Evolutionary conservation across 768 basidiomycete genomes (phyloP), one percentile per base, ranked within the genome.

Genomic region (Cyclocybe aegerita): DNA sequence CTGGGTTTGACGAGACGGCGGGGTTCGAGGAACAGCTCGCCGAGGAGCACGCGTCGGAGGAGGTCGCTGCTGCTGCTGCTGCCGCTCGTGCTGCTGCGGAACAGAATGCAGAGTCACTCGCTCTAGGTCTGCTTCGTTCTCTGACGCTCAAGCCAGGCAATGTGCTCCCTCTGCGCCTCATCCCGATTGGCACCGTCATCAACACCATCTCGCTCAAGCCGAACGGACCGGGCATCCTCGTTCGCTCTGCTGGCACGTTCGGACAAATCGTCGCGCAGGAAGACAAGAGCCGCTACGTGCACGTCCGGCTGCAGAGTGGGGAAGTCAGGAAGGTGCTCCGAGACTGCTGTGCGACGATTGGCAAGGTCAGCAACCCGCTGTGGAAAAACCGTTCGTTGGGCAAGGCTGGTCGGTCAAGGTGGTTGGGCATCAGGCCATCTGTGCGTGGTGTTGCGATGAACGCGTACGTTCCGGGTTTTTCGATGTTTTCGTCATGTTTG

Each of bases 371-470:
- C 72, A 99, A 99, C 65, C 79, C 85, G 35, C 74, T 95, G 48
- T 93, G 93, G 85, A 91, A 93, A 68, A 83, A 87, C 53, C 75
- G 85, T 10, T 83, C 74, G 39, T 70, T 98, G 32, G 97, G 94
- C 10, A 99, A 98, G 69, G 97, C 97, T 6, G 97, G 97, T 30
- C 73, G 96, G 57, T 75, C 76, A 37, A 77, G 95, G 34, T 95
- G 93, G 92, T 70, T 98, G 14, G 95, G 95, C 12, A 72, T 83
- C 63, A 70, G 91, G 57, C 94, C 94, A 0, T 79, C 79, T 31
- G 93, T 96, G 40, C 86, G 94, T 68, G 94, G 94, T 85, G 86
- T 97, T 57, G 94, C 94, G 38, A 96, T 96, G 94, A 98, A 97
- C 69, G 88, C 92, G 84, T 93, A 72, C 38, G 88, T 77, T 53